Percentiles rank a stretch among this genome's conserved stretches.
phyloP scores from a whole-genome alignment of 2,329 filamentous ascomycete genomes.

The Fusarium dimerum region DNA sequence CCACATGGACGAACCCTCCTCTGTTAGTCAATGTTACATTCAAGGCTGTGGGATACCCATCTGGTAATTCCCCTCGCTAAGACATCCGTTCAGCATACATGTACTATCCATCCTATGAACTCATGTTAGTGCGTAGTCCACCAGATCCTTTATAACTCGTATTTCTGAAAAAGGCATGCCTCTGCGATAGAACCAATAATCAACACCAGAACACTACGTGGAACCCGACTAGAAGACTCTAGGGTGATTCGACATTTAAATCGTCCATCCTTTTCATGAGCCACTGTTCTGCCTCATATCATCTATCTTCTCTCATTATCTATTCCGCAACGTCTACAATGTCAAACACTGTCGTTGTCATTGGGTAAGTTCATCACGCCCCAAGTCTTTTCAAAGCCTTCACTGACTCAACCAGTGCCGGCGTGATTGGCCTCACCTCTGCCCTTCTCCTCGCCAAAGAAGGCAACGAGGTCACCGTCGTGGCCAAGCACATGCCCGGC shows the following conservation, averaged over 20 bases:
- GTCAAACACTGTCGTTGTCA: conserved; percentile 26
- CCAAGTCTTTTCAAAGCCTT: not conserved
- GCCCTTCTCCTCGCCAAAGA: conserved; percentile 47
- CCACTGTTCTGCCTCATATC: not conserved
- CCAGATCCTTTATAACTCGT: too few relatives aligned
- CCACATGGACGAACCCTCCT: too few relatives aligned
- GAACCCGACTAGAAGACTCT: not conserved
- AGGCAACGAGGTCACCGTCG: conserved; percentile 59
- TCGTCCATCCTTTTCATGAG: not conserved
- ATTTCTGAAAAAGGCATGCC: not conserved
- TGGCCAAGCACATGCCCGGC: conserved; percentile 87
- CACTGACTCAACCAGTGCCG: conserved; percentile 33
- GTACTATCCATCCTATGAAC: too few relatives aligned
- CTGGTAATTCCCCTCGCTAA: too few relatives aligned
- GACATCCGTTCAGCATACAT: too few relatives aligned
- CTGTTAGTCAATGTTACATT: too few relatives aligned
- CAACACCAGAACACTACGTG: not conserved
- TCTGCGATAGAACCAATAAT: not conserved
- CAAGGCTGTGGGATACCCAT: too few relatives aligned
- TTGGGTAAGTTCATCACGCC: conserved; percentile 22
- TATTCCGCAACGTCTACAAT: conserved; percentile 6
- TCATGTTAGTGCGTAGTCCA: too few relatives aligned
- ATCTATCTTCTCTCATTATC: not conserved
- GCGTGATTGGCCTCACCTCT: conserved; percentile 51
- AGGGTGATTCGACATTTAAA: not conserved